phyloP scores from a whole-genome alignment of 2,329 filamentous ascomycete species.

The Fusarium bulbicola region DNA sequence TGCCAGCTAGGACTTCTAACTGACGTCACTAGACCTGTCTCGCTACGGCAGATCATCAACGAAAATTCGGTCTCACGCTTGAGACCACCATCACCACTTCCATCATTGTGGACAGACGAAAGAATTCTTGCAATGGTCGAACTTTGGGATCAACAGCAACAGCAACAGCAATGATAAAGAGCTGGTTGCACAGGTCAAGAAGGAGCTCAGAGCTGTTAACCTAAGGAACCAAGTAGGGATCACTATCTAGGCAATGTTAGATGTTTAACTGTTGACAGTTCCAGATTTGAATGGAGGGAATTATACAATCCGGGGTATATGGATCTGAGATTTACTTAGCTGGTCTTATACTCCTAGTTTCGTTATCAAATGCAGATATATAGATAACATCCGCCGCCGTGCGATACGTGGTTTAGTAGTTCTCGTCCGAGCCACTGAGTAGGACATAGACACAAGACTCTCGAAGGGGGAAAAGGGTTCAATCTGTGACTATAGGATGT shows the following conservation, averaged over 20 bases:
- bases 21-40: background rate
- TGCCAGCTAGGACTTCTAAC: background rate
- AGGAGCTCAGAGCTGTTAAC: background rate
- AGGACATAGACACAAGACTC: slow-evolving; percentile 55
- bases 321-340: background rate
- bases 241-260: background rate
- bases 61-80: background rate
- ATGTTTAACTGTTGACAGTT: no score
- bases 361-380: no score
- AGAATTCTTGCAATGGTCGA: background rate
- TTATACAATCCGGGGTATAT: background rate
- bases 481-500: no score
- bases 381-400: slow-evolving; percentile 66
- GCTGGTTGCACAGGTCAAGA: background rate
- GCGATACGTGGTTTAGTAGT: slow-evolving; percentile 74
- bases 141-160: background rate
- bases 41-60: background rate
- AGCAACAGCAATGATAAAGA: background rate
- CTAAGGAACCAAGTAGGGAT: background rate
- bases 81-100: background rate
- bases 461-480: no score
- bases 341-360: no score
- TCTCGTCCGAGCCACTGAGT: slow-evolving; percentile 67
- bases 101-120: no score
- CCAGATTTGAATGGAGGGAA: no score